Evolutionary conservation across 306 rosid species (phyloP), one percentile per base, ranked within the genome.

Genomic region (Medicago ruthenica): DNA sequence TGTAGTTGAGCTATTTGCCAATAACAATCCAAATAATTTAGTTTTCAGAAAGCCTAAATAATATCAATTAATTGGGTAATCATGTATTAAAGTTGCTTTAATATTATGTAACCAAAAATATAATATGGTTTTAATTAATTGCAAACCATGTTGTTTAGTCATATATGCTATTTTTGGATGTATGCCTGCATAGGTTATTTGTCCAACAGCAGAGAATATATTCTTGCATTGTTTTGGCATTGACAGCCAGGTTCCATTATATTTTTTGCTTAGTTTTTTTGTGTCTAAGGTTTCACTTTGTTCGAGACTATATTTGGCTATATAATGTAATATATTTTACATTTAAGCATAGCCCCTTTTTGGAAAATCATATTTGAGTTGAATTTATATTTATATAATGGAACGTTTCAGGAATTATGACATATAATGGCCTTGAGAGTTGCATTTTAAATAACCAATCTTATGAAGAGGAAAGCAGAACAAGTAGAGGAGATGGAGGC

Each of bases 381-480:
- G n/a, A n/a, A n/a, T 37, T 40, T 73, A 36, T 70, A 57, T 36
- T 73, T 59, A 36, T 58, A 50, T 55, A 10, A 70, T 54, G 75
- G 63, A 70, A 79, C 44, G 11, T 84, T 84, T 85, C 96, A 94
- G 98, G 90, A 86, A 88, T 94, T 68, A 86, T 87, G 92, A 92
- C 92, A 47, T 88, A 88, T 65, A 82, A 92, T 80, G 98, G 98
- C 76, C 96, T 94, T 62, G 97, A 87, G 83, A 90, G 81, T 85
- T 94, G 95, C 91, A 89, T 91, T 82, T 57, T 90, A 60, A 88
- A 85, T 48, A 82, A 83, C 44, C 90, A 87, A 51, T 69, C 93
- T 63, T 83, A 84, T 15, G 96, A 90, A 81, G 89, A 91, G 14
- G 97, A 91, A 60, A 87, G 93, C 75, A 73, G 89, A 85, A 87